These are phyloP conservation scores for Colletotrichum somersetense DNA, from an alignment of 2,329 filamentous ascomycete species.

Conservation along the genomic window DNA sequence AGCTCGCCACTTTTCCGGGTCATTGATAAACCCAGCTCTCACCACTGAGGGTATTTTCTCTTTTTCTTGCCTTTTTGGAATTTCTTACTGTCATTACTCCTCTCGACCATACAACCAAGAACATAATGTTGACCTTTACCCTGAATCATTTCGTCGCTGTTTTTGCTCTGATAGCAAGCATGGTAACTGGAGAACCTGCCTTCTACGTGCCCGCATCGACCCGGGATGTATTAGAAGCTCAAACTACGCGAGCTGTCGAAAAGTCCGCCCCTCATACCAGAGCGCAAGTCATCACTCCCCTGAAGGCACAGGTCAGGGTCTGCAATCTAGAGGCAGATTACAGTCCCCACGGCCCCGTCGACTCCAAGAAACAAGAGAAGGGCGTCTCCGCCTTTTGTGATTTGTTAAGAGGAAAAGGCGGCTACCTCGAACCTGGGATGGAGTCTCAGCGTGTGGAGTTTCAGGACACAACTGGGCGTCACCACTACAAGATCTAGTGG, in stretches of 20 bases:
- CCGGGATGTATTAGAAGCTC: neutral
- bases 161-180: neutral
- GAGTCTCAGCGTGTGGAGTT: constrained; percentile 6
- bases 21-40: neutral
- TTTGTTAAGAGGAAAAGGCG: neutral
- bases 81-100: neutral
- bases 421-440: neutral
- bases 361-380: constrained; percentile 8
- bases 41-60: neutral
- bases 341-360: constrained; percentile 1
- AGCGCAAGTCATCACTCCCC: neutral
- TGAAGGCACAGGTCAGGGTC: neutral
- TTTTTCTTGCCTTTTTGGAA: neutral
- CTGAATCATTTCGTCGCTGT: neutral
- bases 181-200: neutral
- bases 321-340: constrained; percentile 3
- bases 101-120: no score
- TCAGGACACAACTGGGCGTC: neutral
- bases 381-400: neutral
- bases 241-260: no score
- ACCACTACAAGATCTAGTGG: constrained; percentile 4
- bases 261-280: no score
- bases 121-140: neutral
- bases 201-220: neutral
- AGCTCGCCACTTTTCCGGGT: neutral